These are phyloP conservation scores for Penicillium goetzii DNA, from an alignment of 495 filamentous ascomycete species.

Conservation along the genomic window DNA sequence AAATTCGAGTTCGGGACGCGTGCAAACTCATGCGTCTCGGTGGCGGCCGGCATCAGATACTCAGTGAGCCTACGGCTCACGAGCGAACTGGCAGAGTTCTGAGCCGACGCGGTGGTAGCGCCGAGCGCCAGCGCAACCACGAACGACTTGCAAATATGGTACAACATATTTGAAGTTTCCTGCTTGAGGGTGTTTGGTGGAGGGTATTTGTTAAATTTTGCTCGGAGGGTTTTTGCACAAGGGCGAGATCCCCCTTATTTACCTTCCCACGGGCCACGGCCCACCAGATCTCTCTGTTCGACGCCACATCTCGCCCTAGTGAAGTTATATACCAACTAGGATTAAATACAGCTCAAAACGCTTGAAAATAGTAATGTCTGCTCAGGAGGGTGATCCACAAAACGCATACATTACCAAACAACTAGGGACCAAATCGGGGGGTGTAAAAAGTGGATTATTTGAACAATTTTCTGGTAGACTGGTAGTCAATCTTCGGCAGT, in stretches of 20 bases:
- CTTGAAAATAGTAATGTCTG: not conserved
- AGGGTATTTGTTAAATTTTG: too few species aligned
- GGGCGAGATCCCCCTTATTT: not conserved
- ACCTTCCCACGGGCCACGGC: not conserved
- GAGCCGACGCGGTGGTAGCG: conserved; percentile 12
- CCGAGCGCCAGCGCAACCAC: conserved; percentile 19
- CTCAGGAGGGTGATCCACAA: not conserved
- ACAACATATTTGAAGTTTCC: conserved; percentile 7
- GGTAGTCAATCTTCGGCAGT: too few species aligned
- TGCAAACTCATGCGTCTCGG: conserved; percentile 28
- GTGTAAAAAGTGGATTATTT: not conserved
- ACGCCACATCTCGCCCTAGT: conserved; percentile 2
- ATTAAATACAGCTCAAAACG: not conserved
- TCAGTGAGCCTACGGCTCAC: conserved; percentile 29
- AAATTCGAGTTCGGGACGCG: conserved; percentile 29
- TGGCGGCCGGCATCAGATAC: conserved; percentile 26
- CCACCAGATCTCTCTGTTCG: too few species aligned
- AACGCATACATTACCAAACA: not conserved
- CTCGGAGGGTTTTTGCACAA: not conserved
- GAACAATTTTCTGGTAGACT: too few species aligned
- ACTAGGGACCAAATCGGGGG: not conserved
- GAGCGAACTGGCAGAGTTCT: conserved; percentile 16
- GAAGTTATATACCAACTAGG: not conserved
- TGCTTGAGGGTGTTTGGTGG: not conserved
- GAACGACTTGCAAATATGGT: conserved; percentile 16